Evolutionary conservation across 768 basidiomycete genomes (phyloP), one percentile per base, ranked within the genome.

Genomic region (Leucocoprinus birnbaumii): DNA sequence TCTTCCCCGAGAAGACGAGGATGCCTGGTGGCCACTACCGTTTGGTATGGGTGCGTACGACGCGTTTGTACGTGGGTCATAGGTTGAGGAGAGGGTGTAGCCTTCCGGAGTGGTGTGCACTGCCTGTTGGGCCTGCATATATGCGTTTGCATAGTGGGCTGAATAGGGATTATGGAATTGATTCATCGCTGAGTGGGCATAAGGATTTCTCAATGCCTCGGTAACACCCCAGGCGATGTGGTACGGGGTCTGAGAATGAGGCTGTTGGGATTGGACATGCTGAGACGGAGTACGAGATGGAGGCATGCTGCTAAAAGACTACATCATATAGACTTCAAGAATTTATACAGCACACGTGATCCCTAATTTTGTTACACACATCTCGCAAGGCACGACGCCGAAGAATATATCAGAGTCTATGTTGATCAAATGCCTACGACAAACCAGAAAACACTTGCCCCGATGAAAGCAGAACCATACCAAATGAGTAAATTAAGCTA

Each of bases 101-200:
- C 42, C 46, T 27, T 49, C 57, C 21, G 43, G 42, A 7, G 59
- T 40, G 50, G 25, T 43, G 60, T 52, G 34, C 14, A 48, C 22
- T 25, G 37, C 44, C 48, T 21, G 47, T 27, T 59, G 48, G 11
- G 65, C 66, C 59, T 78, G 79, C 58, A 70, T 54, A 59, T 82
- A 82, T 21, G 80, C 82, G 60, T 83, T 82, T 19, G 76, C 75
- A 71, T 84, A 83, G 61, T 84, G 82, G 16, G 74, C 67, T 37
- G 79, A 79, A 59, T 74, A 70, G 19, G 51, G 38, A 25, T 52
- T 58, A n/a, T 59, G 55, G 24, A 51, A 52, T 21, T 55, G 45
- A 43, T 35, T 56, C 31, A n/a, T 63, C 51, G 34, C 66, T 66
- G 54, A 34, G 18, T 65, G 63, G 44, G 45, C 45, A 45, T 52